A percentile compares a stretch with the other conserved stretches of the same genome.
These are phyloP conservation scores for Podaxis sp. DNA, from an alignment of 768 basidiomycete species.

Conservation along the genomic window DNA sequence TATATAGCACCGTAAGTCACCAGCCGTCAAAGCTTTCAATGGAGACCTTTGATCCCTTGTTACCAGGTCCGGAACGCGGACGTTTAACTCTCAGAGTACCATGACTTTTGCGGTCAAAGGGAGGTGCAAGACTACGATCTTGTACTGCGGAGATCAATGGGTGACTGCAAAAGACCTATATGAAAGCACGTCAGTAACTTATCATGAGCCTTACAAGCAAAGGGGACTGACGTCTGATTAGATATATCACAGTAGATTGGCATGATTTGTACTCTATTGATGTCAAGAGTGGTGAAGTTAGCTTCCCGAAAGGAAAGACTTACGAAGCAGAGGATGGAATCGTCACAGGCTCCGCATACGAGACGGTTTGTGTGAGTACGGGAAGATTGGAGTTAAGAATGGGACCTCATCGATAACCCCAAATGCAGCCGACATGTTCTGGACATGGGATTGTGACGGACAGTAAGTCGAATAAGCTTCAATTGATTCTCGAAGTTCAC, in stretches of 20 bases:
- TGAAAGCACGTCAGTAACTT: slow-evolving; percentile 1
- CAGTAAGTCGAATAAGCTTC: neutral
- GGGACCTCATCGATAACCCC: neutral
- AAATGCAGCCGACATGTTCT: slow-evolving; percentile 3
- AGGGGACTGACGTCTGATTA: neutral
- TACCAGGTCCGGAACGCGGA: neutral
- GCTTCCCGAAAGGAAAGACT: neutral
- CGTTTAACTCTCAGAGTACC: slow-evolving; percentile 3
- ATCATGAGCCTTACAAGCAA: neutral
- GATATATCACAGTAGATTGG: slow-evolving; percentile 5
- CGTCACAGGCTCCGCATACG: slow-evolving; percentile 1
- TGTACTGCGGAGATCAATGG: slow-evolving; percentile 5
- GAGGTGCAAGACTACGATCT: neutral
- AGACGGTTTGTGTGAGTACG: slow-evolving; percentile 3
- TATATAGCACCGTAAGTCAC: slow-evolving; percentile 4
- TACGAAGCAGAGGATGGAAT: slow-evolving; percentile 4
- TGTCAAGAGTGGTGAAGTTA: neutral
- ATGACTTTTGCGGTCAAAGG: slow-evolving; percentile 1
- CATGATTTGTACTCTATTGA: slow-evolving; percentile 7
- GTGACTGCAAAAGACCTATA: slow-evolving; percentile 4
- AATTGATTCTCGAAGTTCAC: neutral
- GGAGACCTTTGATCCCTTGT: neutral
- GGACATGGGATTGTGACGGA: slow-evolving; percentile 2
- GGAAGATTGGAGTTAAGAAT: neutral
- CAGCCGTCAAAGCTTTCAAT: neutral